phyloP scores from a whole-genome alignment of 225 moss, liverwort and hornwort genomes.

The Neckera pumila region DNA sequence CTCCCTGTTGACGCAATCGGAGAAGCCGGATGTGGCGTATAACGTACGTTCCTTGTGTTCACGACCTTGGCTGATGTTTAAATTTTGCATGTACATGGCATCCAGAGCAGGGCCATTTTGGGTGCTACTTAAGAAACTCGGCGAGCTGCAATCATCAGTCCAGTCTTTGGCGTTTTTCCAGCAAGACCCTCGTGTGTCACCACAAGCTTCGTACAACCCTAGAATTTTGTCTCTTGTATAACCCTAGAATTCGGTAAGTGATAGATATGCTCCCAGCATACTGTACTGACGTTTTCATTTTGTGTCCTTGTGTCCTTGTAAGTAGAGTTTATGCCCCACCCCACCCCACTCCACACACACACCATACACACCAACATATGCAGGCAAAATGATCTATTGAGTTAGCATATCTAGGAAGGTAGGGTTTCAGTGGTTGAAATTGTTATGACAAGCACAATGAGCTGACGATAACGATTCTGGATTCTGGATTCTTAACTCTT shows the following conservation, averaged over 20 bases:
- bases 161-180: not conserved
- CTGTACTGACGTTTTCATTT: not conserved
- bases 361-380: not conserved
- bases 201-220: not conserved
- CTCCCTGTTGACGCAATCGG: conserved; percentile 80
- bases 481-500: not conserved
- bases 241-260: not conserved
- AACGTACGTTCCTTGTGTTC: conserved; percentile 2
- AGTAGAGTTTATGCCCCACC: not conserved
- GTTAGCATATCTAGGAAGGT: not conserved
- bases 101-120: not conserved
- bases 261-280: not conserved
- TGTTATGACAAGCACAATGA: not conserved
- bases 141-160: not conserved
- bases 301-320: not conserved
- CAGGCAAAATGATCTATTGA: not conserved
- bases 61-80: not conserved
- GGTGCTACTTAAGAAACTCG: not conserved
- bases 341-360: not conserved
- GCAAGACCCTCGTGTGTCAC: not conserved
- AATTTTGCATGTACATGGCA: not conserved
- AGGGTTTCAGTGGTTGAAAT: not conserved
- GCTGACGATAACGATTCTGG: not conserved
- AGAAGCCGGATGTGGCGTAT: conserved; percentile 87
- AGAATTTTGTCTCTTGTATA: not conserved